Evolutionary conservation across 1,284 basidiomycete species (phyloP), one percentile per base, ranked within the genome.

Genomic region (Agroathelia rolfsii): DNA sequence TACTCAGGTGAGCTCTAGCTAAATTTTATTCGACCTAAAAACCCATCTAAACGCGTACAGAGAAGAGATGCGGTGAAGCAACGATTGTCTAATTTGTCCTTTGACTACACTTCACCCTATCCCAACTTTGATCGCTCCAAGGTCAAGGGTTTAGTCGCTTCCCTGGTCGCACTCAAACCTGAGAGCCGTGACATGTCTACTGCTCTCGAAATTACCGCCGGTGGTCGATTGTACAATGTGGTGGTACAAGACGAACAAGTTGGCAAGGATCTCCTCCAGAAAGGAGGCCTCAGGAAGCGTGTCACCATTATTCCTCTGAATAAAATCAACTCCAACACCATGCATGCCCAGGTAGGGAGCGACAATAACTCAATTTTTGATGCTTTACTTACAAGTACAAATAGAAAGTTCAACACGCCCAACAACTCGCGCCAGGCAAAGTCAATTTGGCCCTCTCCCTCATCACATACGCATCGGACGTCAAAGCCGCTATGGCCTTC

Each of bases 301-400:
- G 85, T 95, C 16, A 96, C 90, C 0, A 78, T 96, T 49, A 92
- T 98, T 43, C 94, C 94, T 0, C 64, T 98, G 25, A 94, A 83
- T 61, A 93, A 92, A 62, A 94, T 98, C 49, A 78, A 76, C 42
- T 67, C 79, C 2, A 74, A 69, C 47, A 72, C 64, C 30, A 70
- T 90, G 30, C 58, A 74, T 7, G 58, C 72, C 0, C 64, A 76
- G 54, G 83, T 84, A 42, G 15, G 69, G 54, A 5, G 25, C 21
- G n/a, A 13, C 5, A 31, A 13, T 14, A 3, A 17, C 14, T 35
- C 11, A 36, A 22, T 28, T 11, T n/a, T n/a, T n/a, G n/a, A n/a
- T n/a, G n/a, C n/a, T n/a, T n/a, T n/a, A n/a, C n/a, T n/a, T n/a
- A n/a, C n/a, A n/a, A n/a, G n/a, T n/a, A n/a, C n/a, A n/a, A n/a